Conservation (phyloP, 2,329 filamentous ascomycete species). For the Fusarium napiforme region DNA sequence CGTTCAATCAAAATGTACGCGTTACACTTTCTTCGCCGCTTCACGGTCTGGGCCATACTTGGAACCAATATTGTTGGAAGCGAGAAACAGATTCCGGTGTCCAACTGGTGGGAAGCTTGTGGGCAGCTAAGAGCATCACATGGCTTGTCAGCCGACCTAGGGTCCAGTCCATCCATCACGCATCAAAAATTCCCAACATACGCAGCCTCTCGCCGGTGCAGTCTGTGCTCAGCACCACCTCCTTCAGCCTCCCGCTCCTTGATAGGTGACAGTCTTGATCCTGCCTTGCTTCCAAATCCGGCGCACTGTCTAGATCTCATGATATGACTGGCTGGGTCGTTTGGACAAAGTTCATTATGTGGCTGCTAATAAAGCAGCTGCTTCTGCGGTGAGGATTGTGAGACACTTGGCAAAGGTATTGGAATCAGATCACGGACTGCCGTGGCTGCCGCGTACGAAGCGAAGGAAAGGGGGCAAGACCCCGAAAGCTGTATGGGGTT, state of each 20-base stretch:
- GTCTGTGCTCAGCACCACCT: conserved; percentile 30
- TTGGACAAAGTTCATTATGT: conserved; percentile 21
- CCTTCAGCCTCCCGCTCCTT: conserved; percentile 21
- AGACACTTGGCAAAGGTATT: conserved; percentile 31
- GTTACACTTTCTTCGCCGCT: conserved; percentile 14
- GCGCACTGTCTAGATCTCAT: conserved; percentile 31
- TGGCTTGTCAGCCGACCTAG: conserved; percentile 45
- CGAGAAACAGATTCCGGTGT: conserved; percentile 25
- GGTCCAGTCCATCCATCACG: conserved; percentile 25
- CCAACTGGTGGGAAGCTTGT: conserved; percentile 9
- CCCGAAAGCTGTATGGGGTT: conserved; percentile 9
- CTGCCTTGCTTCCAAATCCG: conserved; percentile 19
- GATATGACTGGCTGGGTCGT: conserved; percentile 26
- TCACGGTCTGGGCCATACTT: conserved; percentile 3
- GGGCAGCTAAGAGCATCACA: conserved; percentile 37
- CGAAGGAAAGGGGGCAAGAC: conserved; percentile 8
- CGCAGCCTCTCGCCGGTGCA: conserved; percentile 16
- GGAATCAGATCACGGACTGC: conserved; percentile 6
- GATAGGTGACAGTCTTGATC: conserved; percentile 13
- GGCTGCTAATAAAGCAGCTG: conserved; percentile 24
- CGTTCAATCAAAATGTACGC: conserved; percentile 26
- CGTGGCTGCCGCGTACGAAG: neutral
- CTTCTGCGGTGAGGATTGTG: conserved; percentile 10
- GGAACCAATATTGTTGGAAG: conserved; percentile 1
- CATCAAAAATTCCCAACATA: conserved; percentile 24